These are phyloP conservation scores for Botrytis aclada DNA, from an alignment of 2,329 filamentous ascomycete genomes.

Conservation along the genomic window DNA sequence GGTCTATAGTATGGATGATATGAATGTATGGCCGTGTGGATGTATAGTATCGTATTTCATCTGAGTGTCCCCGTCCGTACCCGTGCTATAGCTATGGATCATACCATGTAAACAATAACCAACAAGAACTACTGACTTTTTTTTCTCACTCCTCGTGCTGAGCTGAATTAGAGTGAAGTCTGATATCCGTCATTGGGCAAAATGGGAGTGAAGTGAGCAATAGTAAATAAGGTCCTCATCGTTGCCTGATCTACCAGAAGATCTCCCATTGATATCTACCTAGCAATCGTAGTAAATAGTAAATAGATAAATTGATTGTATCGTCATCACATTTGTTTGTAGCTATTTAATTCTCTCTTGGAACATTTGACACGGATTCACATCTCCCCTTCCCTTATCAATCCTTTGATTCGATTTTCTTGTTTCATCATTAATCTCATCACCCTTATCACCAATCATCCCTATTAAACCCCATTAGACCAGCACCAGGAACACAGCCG, in stretches of 20 bases:
- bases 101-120: neutral
- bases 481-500: neutral
- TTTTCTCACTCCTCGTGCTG: neutral
- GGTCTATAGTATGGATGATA: no score
- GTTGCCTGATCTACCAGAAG: neutral
- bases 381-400: neutral
- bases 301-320: neutral
- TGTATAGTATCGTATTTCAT: neutral
- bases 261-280: neutral
- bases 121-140: neutral
- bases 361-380: neutral
- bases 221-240: neutral
- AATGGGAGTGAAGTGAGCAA: neutral
- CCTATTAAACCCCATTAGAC: neutral
- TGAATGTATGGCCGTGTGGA: no score
- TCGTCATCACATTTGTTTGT: neutral
- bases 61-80: neutral
- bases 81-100: neutral
- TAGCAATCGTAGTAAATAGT: neutral
- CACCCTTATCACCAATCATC: neutral
- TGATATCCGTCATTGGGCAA: neutral
- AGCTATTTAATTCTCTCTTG: neutral
- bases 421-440: conserved; percentile 11
- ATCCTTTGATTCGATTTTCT: neutral
- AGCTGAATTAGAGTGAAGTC: neutral